These are phyloP conservation scores for Sarcomyxa edulis DNA, from an alignment of 768 basidiomycete species.

Conservation along the genomic window DNA sequence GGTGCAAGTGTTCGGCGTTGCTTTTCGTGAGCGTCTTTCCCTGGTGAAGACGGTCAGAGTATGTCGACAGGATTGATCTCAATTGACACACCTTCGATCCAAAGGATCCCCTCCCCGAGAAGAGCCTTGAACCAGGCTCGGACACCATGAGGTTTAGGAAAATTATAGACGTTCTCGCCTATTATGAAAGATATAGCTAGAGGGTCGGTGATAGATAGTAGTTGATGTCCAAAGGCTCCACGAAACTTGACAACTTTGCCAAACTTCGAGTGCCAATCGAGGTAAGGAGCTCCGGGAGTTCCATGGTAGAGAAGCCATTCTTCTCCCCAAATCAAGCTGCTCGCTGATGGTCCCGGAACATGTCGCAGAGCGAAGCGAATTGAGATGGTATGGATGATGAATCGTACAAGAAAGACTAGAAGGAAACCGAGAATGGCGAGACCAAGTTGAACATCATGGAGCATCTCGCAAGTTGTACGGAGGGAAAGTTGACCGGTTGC, in stretches of 20 bases:
- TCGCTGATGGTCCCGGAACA: constrained; percentile 45
- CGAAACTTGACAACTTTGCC: constrained; percentile 52
- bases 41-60: constrained; percentile 29
- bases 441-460: constrained; percentile 3
- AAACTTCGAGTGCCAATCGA: constrained; percentile 46
- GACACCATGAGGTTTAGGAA: constrained; percentile 60
- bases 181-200: constrained; percentile 50
- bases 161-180: constrained; percentile 47
- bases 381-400: constrained; percentile 27
- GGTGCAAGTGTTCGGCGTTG: constrained; percentile 50
- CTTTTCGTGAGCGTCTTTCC: constrained; percentile 50
- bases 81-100: constrained; percentile 48
- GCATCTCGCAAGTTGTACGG: too few relatives aligned
- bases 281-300: constrained; percentile 48
- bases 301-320: constrained; percentile 51
- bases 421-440: constrained; percentile 22
- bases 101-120: constrained; percentile 59
- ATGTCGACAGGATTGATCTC: background rate
- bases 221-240: constrained; percentile 53
- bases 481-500: too few relatives aligned
- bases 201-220: constrained; percentile 53
- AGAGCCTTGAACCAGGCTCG: constrained; percentile 60
- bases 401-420: constrained; percentile 24
- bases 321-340: constrained; percentile 56
- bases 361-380: constrained; percentile 29